These are phyloP conservation scores for Lanzia echinophila DNA, from an alignment of 2,329 filamentous ascomycete species.

Conservation along the genomic window DNA sequence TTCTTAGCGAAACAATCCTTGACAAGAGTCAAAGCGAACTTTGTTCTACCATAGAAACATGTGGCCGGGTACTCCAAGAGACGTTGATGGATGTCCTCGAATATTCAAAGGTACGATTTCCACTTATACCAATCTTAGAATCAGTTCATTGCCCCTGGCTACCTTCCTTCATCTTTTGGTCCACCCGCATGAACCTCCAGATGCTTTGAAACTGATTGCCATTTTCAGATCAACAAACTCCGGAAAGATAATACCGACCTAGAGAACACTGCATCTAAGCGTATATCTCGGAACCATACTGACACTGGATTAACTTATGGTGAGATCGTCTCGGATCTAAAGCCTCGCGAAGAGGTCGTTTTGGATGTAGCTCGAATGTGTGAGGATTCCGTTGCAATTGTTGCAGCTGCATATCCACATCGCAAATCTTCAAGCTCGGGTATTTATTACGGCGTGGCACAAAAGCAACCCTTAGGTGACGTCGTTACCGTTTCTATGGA, in stretches of 20 bases:
- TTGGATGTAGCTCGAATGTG: slow-evolving; percentile 13
- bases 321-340: neutral
- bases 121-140: neutral
- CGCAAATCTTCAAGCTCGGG: slow-evolving; percentile 1
- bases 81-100: slow-evolving; percentile 30
- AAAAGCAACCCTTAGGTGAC: neutral
- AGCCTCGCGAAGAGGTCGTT: neutral
- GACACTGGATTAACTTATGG: neutral
- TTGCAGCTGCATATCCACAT: slow-evolving; percentile 7
- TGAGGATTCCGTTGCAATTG: slow-evolving; percentile 9
- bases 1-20: neutral
- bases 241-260: neutral
- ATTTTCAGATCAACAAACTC: neutral
- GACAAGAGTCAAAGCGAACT: slow-evolving; percentile 9
- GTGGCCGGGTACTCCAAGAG: slow-evolving; percentile 20
- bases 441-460: neutral
- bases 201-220: no score
- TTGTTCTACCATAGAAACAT: slow-evolving; percentile 10
- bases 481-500: slow-evolving; percentile 9
- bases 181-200: neutral
- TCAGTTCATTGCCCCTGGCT: neutral
- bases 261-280: neutral
- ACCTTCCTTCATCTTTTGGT: no score
- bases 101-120: slow-evolving; percentile 39
- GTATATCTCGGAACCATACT: neutral